Evolutionary conservation across 1,139 yeast genomes (phyloP), one percentile per base, ranked within the genome.

Genomic region (Suhomyces ambrosiae): DNA sequence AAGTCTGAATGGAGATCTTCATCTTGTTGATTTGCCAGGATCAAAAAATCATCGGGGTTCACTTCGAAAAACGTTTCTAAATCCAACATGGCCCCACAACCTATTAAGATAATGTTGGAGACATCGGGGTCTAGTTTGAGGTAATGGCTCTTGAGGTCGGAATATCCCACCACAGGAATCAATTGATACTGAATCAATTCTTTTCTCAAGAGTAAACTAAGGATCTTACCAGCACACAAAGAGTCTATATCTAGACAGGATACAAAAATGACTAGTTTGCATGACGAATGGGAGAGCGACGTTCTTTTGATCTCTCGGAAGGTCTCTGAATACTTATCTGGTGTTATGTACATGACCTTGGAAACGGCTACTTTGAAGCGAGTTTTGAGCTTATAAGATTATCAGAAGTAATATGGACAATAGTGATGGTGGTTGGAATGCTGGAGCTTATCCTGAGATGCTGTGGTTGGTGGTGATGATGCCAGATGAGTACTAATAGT

Each of bases 51-150:
- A 22, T 72, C 74, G 0, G 76, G 73, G 39, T 81, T 80, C 7
- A 86, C 74, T 19, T 82, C 90, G 34, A 92, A 70, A 55, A 86
- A 87, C 25, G 79, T 74, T 55, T 87, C 95, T 25, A 94, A 57
- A 60, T 94, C 97, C 21, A 90, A 77, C 76, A 86, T 81, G 11
- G 95, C 95, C n/a, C 98, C 98, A 63, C 97, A 92, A 0, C 98
- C 98, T 2, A 94, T 65, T 31, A 90, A 68, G 4, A 94, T 61
- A 9, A 92, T 84, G 53, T 85, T 89, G 10, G 80, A 65, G n/a
- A 92, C 81, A 40, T 87, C 94, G 8, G 65, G 73, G 52, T 90
- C 97, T 28, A 92, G 63, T 38, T 74, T 74, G 8, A 52, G 44
- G 54, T 79, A 90, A 56, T 84, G 88, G 23, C 53, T 56, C 44